Base-by-base conservation (phyloP, 2,329 filamentous ascomycete species). In the Plenodomus tracheiphilus region DNA sequence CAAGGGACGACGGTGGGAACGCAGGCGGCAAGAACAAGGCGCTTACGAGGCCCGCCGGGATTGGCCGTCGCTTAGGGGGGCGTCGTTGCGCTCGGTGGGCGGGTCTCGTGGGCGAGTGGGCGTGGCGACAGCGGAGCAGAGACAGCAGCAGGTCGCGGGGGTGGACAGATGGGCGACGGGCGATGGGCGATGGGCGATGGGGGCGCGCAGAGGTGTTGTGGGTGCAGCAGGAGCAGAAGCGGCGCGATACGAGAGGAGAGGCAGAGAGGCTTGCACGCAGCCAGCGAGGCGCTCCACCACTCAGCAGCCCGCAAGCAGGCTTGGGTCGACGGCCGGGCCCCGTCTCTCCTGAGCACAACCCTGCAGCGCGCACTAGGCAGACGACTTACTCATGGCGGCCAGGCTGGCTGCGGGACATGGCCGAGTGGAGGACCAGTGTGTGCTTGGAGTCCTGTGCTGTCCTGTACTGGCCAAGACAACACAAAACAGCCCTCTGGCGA, bases 1-100 rank as follows among this genome's bases (percentile, higher is more conserved):
- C 54, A 61, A 64, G 57, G 55, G 58, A 59, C 55, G 59, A 47
- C 40, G 40, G 17, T 28, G 38, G 22, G 25, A 39, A 39, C 46
- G 43, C 39, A 45, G 58, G 53, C 54, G 44, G 46, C 51, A 60
- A 53, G 54, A 54, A 56, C 57, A 59, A 51, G 58, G 59, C 64
- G 57, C 58, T 59, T 49, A 45, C 55, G 50, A 56, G 55, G 51
- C 49, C 41, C 43, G 55, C 50, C 39, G 41, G 47, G 35, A 19
- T 40, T 41, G 39, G 47, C 28, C 22, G 43, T 45, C 46, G 45
- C 28, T 19, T 35, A n/a, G 21, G n/a, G 25, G 41, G 25, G 42
- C 22, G 44, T 46, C 17, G 48, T 25, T n/a, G 25, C 28, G 34
- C 6, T n/a, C 37, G n/a, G n/a, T n/a, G n/a, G n/a, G n/a, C n/a